Base-by-base conservation (phyloP, 2,329 filamentous ascomycete genomes). In the Diplodia sapinea region DNA sequence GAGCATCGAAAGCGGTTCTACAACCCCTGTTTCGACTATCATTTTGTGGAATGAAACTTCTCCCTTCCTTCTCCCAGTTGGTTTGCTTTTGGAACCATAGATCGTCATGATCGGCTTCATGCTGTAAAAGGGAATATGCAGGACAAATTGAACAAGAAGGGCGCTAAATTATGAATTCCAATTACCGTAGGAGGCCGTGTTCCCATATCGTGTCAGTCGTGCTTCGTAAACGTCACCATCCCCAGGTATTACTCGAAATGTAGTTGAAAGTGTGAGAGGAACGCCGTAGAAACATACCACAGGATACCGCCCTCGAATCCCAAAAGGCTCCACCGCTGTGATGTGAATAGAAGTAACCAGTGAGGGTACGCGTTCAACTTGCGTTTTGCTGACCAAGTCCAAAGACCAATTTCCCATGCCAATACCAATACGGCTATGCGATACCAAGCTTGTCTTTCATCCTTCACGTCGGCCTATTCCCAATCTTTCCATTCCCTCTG, bases 401-500 rank as follows among this genome's bases (percentile, higher is more conserved):
- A 61, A 61, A 61, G 38, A 63, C 43, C 59, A 63, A 38, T 36
- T 23, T 50, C 11, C 17, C 43, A 47, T 36, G 33, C 26, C 29
- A 38, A 50, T 36, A 17, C 57, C 43, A 38, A 62, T 15, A 17
- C 40, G n/a, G n/a, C 40, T 47, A 26, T 47, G 12, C 7, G 33
- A 33, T 54, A 8, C 33, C 36, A 57, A 57, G 26, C 9, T 57
- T 20, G 20, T 26, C 12, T 20, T 20, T 20, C 23, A 36, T 13
- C 43, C 13, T 20, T 40, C 47, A 50, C 11, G 4, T 38, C 12
- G 55, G 54, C 17, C 65, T 73, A 78, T 69, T 78, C 76, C 69
- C 72, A 77, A 4, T 67, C 66, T 68, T 65, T 73, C 77, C 77
- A 79, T 67, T 75, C 74, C 20, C 68, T 68, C 33, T 76, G 72